phyloP scores from a whole-genome alignment of 1,284 basidiomycete species.

The Ustilago cynodontis region DNA sequence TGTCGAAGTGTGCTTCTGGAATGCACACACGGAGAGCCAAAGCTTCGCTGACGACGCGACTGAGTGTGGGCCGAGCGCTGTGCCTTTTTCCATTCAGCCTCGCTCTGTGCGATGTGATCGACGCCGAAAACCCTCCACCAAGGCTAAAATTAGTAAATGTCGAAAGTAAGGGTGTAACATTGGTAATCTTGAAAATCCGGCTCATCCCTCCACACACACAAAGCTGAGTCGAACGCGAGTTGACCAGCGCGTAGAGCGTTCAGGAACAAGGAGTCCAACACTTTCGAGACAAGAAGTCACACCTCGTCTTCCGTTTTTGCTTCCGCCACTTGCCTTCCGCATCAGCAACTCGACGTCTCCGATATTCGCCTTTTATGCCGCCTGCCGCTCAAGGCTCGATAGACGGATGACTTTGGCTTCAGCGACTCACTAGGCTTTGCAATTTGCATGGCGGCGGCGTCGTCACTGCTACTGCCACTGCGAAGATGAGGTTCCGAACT shows the following conservation, averaged over 20 bases:
- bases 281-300: slow-evolving; percentile 5
- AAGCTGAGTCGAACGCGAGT: slow-evolving; percentile 12
- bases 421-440: slow-evolving; percentile 8
- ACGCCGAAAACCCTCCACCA: slow-evolving; percentile 37
- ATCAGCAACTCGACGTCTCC: not conserved
- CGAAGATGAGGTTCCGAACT: slow-evolving; percentile 67
- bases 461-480: slow-evolving; percentile 2
- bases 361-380: not conserved
- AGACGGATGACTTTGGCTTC: slow-evolving; percentile 4
- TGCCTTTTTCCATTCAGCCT: slow-evolving; percentile 4
- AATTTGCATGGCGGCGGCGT: slow-evolving; percentile 8
- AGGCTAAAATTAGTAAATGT: not conserved
- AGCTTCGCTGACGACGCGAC: slow-evolving; percentile 47
- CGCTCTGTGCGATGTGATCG: slow-evolving; percentile 42
- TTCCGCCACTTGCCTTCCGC: not conserved
- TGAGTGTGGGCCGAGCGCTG: slow-evolving; percentile 25
- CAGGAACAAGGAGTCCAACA: slow-evolving; percentile 14
- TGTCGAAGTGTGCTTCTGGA: slow-evolving; percentile 15
- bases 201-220: slow-evolving; percentile 8
- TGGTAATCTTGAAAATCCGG: too few species aligned
- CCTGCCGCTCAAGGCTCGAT: not conserved
- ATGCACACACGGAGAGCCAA: not conserved
- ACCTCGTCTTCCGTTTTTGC: not conserved
- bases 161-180: slow-evolving; percentile 6
- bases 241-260: slow-evolving; percentile 1